Base-by-base conservation (phyloP, 192 early-diverging fungal genomes). In the Coemansia sp. region DNA sequence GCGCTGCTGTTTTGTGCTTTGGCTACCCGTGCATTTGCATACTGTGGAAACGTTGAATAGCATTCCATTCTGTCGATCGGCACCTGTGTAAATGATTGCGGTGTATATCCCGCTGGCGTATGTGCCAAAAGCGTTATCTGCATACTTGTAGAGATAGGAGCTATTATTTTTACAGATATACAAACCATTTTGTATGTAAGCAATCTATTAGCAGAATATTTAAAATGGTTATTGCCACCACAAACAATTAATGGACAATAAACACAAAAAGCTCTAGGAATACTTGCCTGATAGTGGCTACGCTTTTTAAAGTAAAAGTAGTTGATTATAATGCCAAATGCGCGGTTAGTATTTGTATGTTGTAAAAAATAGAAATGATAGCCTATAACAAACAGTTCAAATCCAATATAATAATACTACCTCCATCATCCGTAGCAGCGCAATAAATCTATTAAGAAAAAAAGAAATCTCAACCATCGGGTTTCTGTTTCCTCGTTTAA, bases 361-460 rank as follows among this genome's bases (percentile, higher is more conserved):
- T 32, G 1, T 32, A 32, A 32, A 32, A 32, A 4, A 4, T 32
- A 32, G 2, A 32, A 32, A 32, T 32, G 1, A 32, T 32, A 32
- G 32, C 4, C 32, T 4, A 32, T 2, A 2, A 0, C 32, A 32
- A 32, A 32, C 32, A 32, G 4, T 32, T 32, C 32, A 50, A n/a
- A 50, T 50, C 0, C 8, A 14, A 49, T 22, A 20, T 20, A 60
- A 16, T 61, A 39, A 39, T 10, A 32, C 43, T 38, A 68, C 77
- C 74, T 81, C 79, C 79, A 81, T 81, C 62, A 69, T 48, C 56
- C 63, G 61, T 11, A 81, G 38, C 19, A 81, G 20, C 3, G 63
- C 53, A n/a, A 63, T 54, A 10, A 81, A 61, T 22, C 79, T 44
- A 14, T 61, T 53, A 2, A 81, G 48, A 63, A 62, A 67, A 38